Conservation (phyloP, 306 rosid genomes). For the Vicia faba region DNA sequence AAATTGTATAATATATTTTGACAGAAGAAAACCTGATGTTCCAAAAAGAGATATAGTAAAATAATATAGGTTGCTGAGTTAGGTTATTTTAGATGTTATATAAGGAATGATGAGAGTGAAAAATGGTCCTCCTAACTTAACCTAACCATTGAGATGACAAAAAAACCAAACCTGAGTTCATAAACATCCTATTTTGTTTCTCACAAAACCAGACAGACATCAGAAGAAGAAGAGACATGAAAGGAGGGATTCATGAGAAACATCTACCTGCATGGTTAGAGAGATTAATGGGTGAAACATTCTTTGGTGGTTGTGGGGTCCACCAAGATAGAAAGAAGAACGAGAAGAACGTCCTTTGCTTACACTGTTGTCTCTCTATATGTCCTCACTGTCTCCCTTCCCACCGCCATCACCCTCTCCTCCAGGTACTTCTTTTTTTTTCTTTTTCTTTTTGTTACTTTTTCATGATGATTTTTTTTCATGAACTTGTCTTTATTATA, state of each 20-base stretch:
- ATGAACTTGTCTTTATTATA: background rate
- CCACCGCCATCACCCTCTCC: slow-evolving; percentile 80
- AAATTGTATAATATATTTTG: too few relatives aligned
- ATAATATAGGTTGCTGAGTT: too few relatives aligned
- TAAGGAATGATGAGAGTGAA: background rate
- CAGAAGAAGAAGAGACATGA: slow-evolving; percentile 6
- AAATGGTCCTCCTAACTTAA: background rate
- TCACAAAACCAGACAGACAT: background rate
- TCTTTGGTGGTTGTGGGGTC: slow-evolving; percentile 88
- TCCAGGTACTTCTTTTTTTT: slow-evolving; percentile 53
- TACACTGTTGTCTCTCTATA: slow-evolving; percentile 77
- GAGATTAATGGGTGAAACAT: slow-evolving; percentile 71
- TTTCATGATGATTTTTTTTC: background rate
- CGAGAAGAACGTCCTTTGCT: slow-evolving; percentile 88
- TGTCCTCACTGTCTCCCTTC: slow-evolving; percentile 92
- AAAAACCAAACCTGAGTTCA: background rate
- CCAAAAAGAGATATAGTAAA: too few relatives aligned
- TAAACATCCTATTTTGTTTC: background rate
- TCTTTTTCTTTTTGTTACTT: background rate
- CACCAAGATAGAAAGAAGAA: slow-evolving; percentile 78
- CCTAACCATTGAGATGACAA: background rate
- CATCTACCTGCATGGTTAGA: slow-evolving; percentile 83
- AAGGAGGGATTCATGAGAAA: slow-evolving; percentile 13
- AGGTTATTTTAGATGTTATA: background rate
- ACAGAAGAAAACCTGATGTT: background rate